Evolutionary conservation across 2,329 filamentous ascomycete genomes (phyloP).

Genomic region (Epichloe aotearoae): DNA sequence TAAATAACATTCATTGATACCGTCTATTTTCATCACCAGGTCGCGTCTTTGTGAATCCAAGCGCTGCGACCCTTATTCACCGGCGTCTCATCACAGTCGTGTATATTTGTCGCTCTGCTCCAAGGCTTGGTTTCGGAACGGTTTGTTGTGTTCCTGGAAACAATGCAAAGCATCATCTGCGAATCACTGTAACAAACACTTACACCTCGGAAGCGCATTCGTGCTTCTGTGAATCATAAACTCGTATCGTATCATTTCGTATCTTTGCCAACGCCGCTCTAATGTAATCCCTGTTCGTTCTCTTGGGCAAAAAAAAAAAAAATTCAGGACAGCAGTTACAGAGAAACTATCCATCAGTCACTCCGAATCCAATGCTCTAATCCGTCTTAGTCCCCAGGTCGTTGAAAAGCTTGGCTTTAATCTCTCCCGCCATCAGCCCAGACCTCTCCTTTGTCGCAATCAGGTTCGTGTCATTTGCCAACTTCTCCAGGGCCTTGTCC

Average conservation of each 20-base stretch:
- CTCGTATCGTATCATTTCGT: not conserved
- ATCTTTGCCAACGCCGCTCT: conserved; percentile 1
- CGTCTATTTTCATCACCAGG: no score
- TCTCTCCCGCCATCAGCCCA: conserved; percentile 47
- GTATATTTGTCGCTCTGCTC: no score
- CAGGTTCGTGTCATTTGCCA: conserved; percentile 46
- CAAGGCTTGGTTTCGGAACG: no score
- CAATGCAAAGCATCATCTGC: no score
- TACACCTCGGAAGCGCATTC: no score
- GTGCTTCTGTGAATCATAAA: not conserved
- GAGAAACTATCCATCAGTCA: not conserved
- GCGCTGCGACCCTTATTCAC: no score
- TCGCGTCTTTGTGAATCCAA: not conserved
- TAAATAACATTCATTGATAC: no score
- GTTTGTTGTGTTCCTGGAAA: no score
- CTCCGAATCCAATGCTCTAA: not conserved
- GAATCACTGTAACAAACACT: no score
- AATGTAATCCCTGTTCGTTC: not conserved
- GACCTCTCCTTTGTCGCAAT: conserved; percentile 49
- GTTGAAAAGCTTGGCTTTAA: conserved; percentile 52
- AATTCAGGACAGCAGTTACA: not conserved
- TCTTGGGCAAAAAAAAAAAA: not conserved
- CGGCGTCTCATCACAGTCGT: no score
- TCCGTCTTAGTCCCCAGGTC: conserved; percentile 16
- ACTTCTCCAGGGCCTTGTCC: conserved; percentile 41